Percentiles rank a stretch among this genome's conserved stretches.
phyloP scores from a whole-genome alignment of 257 asterid species.

The Lavandula angustifolia region DNA sequence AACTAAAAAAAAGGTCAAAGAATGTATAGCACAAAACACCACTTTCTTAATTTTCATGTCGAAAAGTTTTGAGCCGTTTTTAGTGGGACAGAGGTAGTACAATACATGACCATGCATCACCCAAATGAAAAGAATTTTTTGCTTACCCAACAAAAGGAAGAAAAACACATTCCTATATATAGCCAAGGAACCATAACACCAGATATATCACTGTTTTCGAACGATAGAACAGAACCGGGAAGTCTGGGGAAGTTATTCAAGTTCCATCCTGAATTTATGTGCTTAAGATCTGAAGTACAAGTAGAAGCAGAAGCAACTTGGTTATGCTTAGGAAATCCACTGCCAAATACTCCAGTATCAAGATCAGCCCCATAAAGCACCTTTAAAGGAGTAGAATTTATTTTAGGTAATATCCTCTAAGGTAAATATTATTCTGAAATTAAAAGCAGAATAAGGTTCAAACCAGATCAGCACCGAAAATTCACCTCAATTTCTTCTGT shows the following conservation, averaged over 20 bases:
- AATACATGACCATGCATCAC: constrained; percentile 7
- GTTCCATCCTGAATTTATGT: constrained; percentile 80
- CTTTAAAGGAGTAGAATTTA: constrained; percentile 29
- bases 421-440: background rate
- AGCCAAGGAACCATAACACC: constrained; percentile 92
- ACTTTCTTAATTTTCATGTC: too few species aligned
- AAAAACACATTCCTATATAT: constrained; percentile 85
- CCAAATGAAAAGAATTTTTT: constrained; percentile 21
- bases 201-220: constrained; percentile 78
- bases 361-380: constrained; percentile 90
- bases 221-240: constrained; percentile 78
- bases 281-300: constrained; percentile 51
- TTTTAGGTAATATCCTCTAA: constrained; percentile 23
- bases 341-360: constrained; percentile 82
- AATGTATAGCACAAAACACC: too few species aligned
- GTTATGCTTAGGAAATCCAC: constrained; percentile 72
- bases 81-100: too few species aligned
- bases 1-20: too few species aligned
- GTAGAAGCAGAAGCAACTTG: constrained; percentile 51
- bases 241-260: constrained; percentile 82
- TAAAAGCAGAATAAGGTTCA: background rate
- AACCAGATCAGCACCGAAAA: constrained; percentile 10
- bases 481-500: constrained; percentile 87
- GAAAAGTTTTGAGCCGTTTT: too few species aligned
- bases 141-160: constrained; percentile 83